phyloP scores from a whole-genome alignment of 768 basidiomycete species.

The Crassisporium funariophilum region DNA sequence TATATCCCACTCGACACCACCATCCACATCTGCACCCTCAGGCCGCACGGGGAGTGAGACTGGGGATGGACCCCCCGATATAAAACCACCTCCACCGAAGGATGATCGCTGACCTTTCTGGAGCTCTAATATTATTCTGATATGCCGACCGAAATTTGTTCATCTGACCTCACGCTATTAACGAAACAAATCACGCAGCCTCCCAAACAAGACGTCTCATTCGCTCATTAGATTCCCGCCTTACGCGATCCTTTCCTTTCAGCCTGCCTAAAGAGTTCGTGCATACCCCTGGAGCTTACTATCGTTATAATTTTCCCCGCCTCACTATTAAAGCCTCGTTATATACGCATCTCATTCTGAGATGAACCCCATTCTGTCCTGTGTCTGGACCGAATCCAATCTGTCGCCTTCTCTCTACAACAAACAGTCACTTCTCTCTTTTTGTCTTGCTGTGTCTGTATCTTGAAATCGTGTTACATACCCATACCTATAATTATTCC shows the following conservation, averaged over 20 bases:
- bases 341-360: conserved; percentile 22
- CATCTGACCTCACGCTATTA: conserved; percentile 28
- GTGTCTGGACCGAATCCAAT: conserved; percentile 18
- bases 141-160: conserved; percentile 18
- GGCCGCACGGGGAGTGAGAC: no score
- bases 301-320: conserved; percentile 26
- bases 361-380: conserved; percentile 24
- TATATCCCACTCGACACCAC: conserved; percentile 35
- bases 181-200: conserved; percentile 31
- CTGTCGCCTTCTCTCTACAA: conserved; percentile 20
- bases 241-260: conserved; percentile 29
- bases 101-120: conserved; percentile 18
- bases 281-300: conserved; percentile 23
- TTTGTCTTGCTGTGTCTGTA: conserved; percentile 22
- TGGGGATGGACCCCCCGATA: no score
- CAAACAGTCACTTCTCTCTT: conserved; percentile 14
- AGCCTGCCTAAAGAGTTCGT: conserved; percentile 28
- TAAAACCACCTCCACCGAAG: conserved; percentile 19
- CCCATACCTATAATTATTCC: conserved; percentile 18
- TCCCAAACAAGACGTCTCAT: conserved; percentile 27
- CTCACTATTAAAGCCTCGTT: conserved; percentile 26
- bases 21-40: no score
- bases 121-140: conserved; percentile 19
- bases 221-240: conserved; percentile 27
- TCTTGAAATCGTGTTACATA: conserved; percentile 18